Base-by-base conservation (phyloP, 306 rosid species). In the Medicago arabica region DNA sequence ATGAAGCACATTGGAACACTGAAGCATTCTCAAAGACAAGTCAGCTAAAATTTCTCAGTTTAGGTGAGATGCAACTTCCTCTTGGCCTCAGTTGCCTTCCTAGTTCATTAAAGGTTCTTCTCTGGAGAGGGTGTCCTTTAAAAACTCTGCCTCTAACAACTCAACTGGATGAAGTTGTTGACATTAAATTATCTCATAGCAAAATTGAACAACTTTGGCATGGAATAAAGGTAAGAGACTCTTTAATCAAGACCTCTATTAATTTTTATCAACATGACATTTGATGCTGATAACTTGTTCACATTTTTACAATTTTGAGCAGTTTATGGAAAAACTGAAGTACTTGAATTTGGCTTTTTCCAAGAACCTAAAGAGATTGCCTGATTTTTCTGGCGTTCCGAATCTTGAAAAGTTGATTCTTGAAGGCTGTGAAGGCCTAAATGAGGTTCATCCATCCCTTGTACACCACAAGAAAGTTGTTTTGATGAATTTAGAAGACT, bases 11-110 rank as follows among this genome's bases (percentile, higher is more conserved):
- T 9, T 78, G 80, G 76, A 47, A 10, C 44, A 9, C 12, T 2
- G 23, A 75, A 25, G 81, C 73, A 51, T 81, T 81, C 39, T 81
- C 67, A 4, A 81, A 68, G 15, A 75, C 47, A 75, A 14, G 11
- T 13, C 43, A 62, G 7, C 75, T 81, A 41, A 81, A 16, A 81
- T 53, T 50, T 18, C 77, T 81, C 14, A 18, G 43, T 1, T 61
- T 81, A 60, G 10, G 25, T 9, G 25, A 17, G 12, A 34, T 77
- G 60, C n/a, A 38, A 36, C 79, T 77, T 59, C 69, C 47, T 0
- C 19, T 46, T 12, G 69, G 69, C 9, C 76, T 67, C 16, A 23
- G 14, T 6, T 59, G 25, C 68, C 71, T 82, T 59, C 71, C 82
- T 6, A 2, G 21, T 23, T 44, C 69, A 3, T 36, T 81, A 16